phyloP scores from a whole-genome alignment of 2,329 filamentous ascomycete species.

The Domatiomyces globalis region DNA sequence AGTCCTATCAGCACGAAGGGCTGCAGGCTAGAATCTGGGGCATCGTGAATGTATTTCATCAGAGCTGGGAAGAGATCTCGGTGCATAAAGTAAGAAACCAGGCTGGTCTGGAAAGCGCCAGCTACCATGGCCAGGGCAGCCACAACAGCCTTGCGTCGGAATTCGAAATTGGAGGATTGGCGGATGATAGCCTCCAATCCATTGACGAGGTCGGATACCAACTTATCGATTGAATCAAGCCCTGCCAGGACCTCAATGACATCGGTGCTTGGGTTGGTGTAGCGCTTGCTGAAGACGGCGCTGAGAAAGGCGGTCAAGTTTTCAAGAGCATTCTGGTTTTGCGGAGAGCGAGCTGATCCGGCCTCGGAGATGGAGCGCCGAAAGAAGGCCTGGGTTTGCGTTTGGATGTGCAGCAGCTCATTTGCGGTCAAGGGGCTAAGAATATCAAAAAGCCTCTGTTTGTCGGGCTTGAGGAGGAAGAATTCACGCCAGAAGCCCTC shows the following conservation, averaged over 20 bases:
- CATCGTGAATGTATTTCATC: slow-evolving; percentile 57
- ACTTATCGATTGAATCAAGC: slow-evolving; percentile 69
- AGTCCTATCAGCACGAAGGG: slow-evolving; percentile 75
- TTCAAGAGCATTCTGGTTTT: slow-evolving; percentile 73
- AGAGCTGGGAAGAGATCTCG: slow-evolving; percentile 84
- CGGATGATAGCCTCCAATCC: slow-evolving; percentile 71
- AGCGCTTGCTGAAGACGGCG: slow-evolving; percentile 71
- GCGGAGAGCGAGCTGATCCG: slow-evolving; percentile 45
- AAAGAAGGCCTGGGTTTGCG: slow-evolving; percentile 66
- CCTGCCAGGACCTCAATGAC: slow-evolving; percentile 82
- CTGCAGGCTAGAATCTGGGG: slow-evolving; percentile 48
- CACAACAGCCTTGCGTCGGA: slow-evolving; percentile 66
- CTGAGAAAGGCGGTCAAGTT: slow-evolving; percentile 81
- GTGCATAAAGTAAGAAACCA: slow-evolving; percentile 90
- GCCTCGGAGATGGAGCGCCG: slow-evolving; percentile 55
- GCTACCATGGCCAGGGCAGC: slow-evolving; percentile 72
- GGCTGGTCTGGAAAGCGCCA: slow-evolving; percentile 87
- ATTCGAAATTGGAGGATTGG: slow-evolving; percentile 54
- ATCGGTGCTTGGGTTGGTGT: slow-evolving; percentile 88
- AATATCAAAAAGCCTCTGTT: slow-evolving; percentile 50
- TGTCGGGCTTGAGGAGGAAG: slow-evolving; percentile 76
- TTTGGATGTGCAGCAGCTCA: slow-evolving; percentile 61
- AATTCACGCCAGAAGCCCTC: slow-evolving; percentile 96
- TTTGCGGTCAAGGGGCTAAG: slow-evolving; percentile 58
- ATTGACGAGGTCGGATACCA: slow-evolving; percentile 79